phyloP scores from a whole-genome alignment of 2,329 filamentous ascomycete genomes.

The Cryphonectria naterciae region DNA sequence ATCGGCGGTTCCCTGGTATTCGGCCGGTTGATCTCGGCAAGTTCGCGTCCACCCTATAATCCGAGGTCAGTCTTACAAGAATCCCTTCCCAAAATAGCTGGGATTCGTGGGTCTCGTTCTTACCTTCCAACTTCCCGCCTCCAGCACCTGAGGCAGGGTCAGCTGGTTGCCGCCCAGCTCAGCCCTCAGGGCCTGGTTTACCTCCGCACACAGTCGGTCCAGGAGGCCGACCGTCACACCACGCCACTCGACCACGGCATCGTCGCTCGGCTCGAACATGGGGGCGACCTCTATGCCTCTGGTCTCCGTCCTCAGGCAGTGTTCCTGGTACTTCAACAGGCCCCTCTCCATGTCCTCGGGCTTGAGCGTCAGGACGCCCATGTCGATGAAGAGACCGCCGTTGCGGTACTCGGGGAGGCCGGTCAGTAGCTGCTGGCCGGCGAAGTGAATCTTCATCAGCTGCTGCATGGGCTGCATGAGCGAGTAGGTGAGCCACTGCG shows the following conservation, averaged over 20 bases:
- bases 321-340: constrained; percentile 56
- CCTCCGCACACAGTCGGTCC: constrained; percentile 55
- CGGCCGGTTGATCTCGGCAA: constrained; percentile 91
- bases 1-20: constrained; percentile 98
- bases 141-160: constrained; percentile 84
- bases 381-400: constrained; percentile 68
- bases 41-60: constrained; percentile 80
- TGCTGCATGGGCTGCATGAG: constrained; percentile 67
- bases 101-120: constrained; percentile 36
- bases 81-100: background rate
- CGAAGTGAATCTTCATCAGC: constrained; percentile 55
- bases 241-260: constrained; percentile 69
- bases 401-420: constrained; percentile 75
- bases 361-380: constrained; percentile 58
- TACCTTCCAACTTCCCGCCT: constrained; percentile 98
- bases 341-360: constrained; percentile 48
- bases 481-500: constrained; percentile 75
- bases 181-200: constrained; percentile 65
- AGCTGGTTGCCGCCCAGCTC: constrained; percentile 73
- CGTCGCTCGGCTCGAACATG: constrained; percentile 62
- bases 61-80: constrained; percentile 4
- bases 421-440: constrained; percentile 61
- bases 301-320: constrained; percentile 72
- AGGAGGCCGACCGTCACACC: constrained; percentile 65
- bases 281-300: constrained; percentile 60